Evolutionary conservation across 176 grass and related monocot genomes (phyloP).

Genomic region (Avena eriantha): DNA sequence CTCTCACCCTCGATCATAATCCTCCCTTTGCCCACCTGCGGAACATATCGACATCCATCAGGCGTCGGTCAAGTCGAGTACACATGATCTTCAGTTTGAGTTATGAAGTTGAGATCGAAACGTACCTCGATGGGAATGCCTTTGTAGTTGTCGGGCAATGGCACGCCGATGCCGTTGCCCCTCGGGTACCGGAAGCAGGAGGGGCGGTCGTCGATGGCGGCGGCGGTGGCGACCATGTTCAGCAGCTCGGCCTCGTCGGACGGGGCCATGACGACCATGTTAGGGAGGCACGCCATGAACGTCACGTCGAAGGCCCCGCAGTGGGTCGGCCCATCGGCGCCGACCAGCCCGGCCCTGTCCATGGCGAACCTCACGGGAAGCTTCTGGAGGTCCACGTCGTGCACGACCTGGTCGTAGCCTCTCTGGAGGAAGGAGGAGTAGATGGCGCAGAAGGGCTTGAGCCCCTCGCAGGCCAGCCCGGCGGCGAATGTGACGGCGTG

Average conservation of each 20-base stretch:
- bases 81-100: neutral
- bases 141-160: slow-evolving; percentile 78
- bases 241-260: slow-evolving; percentile 92
- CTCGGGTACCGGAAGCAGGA: slow-evolving; percentile 92
- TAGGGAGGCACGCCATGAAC: slow-evolving; percentile 97
- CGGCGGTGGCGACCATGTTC: slow-evolving; percentile 97
- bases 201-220: slow-evolving; percentile 86
- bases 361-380: slow-evolving; percentile 93
- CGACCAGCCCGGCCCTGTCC: slow-evolving; percentile 92
- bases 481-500: slow-evolving; percentile 98
- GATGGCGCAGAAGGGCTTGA: slow-evolving; percentile 98
- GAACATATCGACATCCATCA: neutral
- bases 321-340: slow-evolving; percentile 93
- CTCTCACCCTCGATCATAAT: slow-evolving; percentile 77
- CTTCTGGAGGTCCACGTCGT: slow-evolving; percentile 97
- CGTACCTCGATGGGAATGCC: slow-evolving; percentile 80
- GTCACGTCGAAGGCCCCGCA: slow-evolving; percentile 91
- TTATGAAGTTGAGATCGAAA: neutral
- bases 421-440: slow-evolving; percentile 98
- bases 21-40: slow-evolving; percentile 84
- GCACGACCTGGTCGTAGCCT: slow-evolving; percentile 94
- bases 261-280: slow-evolving; percentile 98
- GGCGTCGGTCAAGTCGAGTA: neutral
- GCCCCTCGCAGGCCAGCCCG: slow-evolving; percentile 86
- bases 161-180: slow-evolving; percentile 83